Base-by-base conservation (phyloP, 208 protist genomes). In the Angomonas desouzai region DNA sequence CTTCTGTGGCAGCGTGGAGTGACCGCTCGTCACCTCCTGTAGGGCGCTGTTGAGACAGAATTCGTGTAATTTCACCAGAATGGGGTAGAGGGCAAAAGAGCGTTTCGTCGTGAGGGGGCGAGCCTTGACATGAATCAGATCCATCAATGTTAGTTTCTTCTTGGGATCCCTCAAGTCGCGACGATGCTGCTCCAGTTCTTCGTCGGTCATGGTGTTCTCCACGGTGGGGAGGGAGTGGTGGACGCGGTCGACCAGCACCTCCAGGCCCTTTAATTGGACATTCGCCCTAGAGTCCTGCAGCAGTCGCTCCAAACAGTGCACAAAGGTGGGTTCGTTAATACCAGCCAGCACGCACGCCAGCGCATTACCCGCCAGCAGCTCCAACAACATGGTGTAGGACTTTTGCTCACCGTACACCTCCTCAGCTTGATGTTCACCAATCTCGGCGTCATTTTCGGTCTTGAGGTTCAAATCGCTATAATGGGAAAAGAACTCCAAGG, bases 241-340 rank as follows among this genome's bases (percentile, higher is more conserved):
- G 29, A 95, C 71, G 38, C 89, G 89, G 65, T 95, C 89, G 23
- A 95, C 70, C 49, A 95, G 70, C 66, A 95, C 84, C 75, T 95
- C 89, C 53, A 93, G 70, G 3, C 89, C 89, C 65, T 93, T 93
- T 29, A 77, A 61, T 68, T 83, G 83, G 55, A 95, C 65, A 6
- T 72, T 63, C 9, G 65, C 51, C 36, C 82, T 79, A 22, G 30
- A 40, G 72, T 95, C 84, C 23, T 57, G 74, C 2, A 95, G 80
- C 29, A 95, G 68, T 43, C 74, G 83, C 66, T 79, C 61, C 73
- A 85, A 68, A 70, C 89, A 95, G 62, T 71, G 62, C 2, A 95
- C 82, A 76, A 95, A 92, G 25, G 89, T 95, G 2, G 82, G 69
- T 65, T 95, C 89, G 63, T 95, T 93, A 73, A 95, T 95, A 49